These are phyloP conservation scores for Akanthomyces lecanii DNA, from an alignment of 2,329 filamentous ascomycete genomes.

Conservation along the genomic window DNA sequence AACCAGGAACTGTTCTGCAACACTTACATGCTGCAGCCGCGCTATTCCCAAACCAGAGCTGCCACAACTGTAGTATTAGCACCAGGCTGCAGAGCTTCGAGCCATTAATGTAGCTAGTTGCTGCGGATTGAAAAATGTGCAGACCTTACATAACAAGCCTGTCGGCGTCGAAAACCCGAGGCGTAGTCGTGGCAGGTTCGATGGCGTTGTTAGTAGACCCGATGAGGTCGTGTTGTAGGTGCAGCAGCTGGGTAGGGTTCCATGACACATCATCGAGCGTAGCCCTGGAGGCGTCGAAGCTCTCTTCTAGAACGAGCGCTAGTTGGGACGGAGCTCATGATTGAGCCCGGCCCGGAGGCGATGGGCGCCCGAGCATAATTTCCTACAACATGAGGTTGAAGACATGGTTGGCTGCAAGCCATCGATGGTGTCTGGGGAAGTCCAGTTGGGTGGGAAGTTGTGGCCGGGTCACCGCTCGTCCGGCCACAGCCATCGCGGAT, in stretches of 20 bases:
- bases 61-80: background rate
- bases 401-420: background rate
- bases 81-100: background rate
- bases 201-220: background rate
- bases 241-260: background rate
- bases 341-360: background rate
- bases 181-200: too few species aligned
- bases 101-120: background rate
- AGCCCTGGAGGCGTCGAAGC: background rate
- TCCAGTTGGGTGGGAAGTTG: background rate
- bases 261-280: background rate
- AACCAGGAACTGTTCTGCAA: background rate
- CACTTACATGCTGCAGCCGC: slow-evolving; percentile 8
- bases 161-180: background rate
- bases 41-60: slow-evolving; percentile 1
- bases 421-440: background rate
- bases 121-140: background rate
- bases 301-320: background rate
- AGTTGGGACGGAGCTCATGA: background rate
- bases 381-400: background rate
- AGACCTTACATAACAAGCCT: background rate
- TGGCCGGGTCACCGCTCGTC: background rate
- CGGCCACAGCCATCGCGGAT: background rate
- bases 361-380: background rate
- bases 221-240: background rate